phyloP scores from a whole-genome alignment of 2,329 filamentous ascomycete genomes.

The Diplodia mutila region DNA sequence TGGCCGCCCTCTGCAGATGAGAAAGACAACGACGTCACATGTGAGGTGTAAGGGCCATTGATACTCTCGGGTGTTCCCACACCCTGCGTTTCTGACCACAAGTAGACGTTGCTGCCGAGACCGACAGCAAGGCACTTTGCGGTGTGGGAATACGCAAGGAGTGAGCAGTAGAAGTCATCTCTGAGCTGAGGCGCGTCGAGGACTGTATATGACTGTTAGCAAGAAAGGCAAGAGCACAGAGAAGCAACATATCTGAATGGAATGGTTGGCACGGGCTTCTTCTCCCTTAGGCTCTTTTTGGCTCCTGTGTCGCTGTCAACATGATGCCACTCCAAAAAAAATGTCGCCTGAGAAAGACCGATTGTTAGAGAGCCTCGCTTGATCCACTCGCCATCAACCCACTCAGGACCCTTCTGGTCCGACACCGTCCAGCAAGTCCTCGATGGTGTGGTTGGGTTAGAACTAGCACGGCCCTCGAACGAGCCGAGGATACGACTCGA shows the following conservation, averaged over 20 bases:
- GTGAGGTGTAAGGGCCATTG: conserved; percentile 55
- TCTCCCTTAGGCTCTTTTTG: conserved; percentile 35
- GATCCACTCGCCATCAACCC: conserved; percentile 49
- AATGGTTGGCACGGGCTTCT: conserved; percentile 63
- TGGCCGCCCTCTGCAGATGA: conserved; percentile 77
- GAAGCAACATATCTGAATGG: conserved; percentile 72
- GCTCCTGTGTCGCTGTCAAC: conserved; percentile 31
- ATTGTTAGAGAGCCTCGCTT: conserved; percentile 37
- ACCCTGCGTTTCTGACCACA: conserved; percentile 80
- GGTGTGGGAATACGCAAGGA: conserved; percentile 80
- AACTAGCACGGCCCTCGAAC: background rate
- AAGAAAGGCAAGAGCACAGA: background rate
- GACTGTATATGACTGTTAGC: conserved; percentile 60
- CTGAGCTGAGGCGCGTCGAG: conserved; percentile 86
- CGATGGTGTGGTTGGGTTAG: conserved; percentile 1
- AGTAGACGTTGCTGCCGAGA: conserved; percentile 76
- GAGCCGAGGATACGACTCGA: conserved; percentile 64
- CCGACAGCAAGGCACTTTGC: conserved; percentile 81
- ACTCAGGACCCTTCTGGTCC: conserved; percentile 33
- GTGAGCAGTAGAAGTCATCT: conserved; percentile 94
- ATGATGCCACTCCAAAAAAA: background rate
- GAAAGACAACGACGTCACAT: conserved; percentile 86
- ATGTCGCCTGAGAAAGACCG: conserved; percentile 28
- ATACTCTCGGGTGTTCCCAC: conserved; percentile 63
- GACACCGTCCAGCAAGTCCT: background rate